These are phyloP conservation scores for Carex arenaria DNA, from an alignment of 202 grass and related monocot genomes.

Conservation along the genomic window DNA sequence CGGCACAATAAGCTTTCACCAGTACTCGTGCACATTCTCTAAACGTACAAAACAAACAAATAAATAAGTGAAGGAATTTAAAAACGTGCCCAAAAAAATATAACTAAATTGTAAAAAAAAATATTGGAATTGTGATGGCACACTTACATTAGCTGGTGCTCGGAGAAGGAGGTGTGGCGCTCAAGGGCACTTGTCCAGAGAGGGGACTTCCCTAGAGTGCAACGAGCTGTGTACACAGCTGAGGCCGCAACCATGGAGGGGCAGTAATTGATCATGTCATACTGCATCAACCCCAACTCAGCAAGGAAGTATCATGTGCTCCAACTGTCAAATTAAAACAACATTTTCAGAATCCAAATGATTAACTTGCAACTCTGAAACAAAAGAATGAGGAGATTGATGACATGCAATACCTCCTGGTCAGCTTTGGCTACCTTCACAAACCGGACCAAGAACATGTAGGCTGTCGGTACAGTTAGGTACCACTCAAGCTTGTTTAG, in stretches of 20 bases:
- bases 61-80: neutral
- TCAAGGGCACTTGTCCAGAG: conserved; percentile 74
- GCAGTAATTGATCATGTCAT: conserved; percentile 37
- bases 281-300: conserved; percentile 71
- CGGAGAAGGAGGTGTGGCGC: conserved; percentile 60
- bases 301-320: conserved; percentile 81
- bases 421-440: conserved; percentile 60
- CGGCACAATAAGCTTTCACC: conserved; percentile 23
- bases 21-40: conserved; percentile 42
- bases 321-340: conserved; percentile 48
- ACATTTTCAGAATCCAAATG: conserved; percentile 3
- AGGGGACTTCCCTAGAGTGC: conserved; percentile 62
- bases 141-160: conserved; percentile 57
- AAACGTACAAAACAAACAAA: neutral
- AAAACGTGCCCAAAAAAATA: neutral
- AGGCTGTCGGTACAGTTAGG: conserved; percentile 66
- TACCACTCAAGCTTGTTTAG: conserved; percentile 84
- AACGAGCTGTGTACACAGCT: conserved; percentile 64
- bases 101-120: neutral
- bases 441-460: conserved; percentile 71
- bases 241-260: conserved; percentile 76
- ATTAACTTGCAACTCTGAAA: neutral
- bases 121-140: neutral
- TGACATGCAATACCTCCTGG: conserved; percentile 39
- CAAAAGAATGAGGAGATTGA: neutral